These are phyloP conservation scores for Nakazawaea wyomingensis DNA, from an alignment of 805 yeast genomes.

Conservation along the genomic window DNA sequence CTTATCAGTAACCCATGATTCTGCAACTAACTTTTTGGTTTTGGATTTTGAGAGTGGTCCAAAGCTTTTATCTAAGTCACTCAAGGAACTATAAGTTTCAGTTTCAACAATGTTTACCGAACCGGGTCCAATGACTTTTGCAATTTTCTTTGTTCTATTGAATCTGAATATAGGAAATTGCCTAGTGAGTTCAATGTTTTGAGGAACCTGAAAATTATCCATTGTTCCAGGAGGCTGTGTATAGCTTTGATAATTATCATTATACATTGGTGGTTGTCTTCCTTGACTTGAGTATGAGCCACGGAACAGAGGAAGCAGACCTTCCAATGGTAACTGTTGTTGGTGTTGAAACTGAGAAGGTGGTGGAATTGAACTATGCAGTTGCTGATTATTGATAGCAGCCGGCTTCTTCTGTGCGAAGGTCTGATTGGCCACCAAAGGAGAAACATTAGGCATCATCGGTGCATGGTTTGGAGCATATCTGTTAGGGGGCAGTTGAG, in stretches of 20 bases:
- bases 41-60: slow-evolving; percentile 61
- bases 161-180: slow-evolving; percentile 79
- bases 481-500: background rate
- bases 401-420: slow-evolving; percentile 16
- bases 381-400: background rate
- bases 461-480: background rate
- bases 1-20: slow-evolving; percentile 55
- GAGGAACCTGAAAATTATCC: slow-evolving; percentile 41
- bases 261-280: background rate
- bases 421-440: slow-evolving; percentile 17
- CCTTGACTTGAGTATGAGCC: background rate
- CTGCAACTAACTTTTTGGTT: slow-evolving; percentile 60
- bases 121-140: slow-evolving; percentile 33
- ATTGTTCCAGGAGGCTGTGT: slow-evolving; percentile 5
- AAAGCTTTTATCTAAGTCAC: slow-evolving; percentile 17
- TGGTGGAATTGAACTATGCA: slow-evolving; percentile 13
- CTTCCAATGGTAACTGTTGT: background rate
- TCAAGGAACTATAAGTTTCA: slow-evolving; percentile 27
- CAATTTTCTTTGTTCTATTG: slow-evolving; percentile 42
- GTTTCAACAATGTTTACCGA: slow-evolving; percentile 32
- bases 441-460: background rate
- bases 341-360: slow-evolving; percentile 5
- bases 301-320: background rate
- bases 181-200: slow-evolving; percentile 41
- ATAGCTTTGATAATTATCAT: slow-evolving; percentile 1